Evolutionary conservation across 2,329 filamentous ascomycete genomes (phyloP).

Genomic region (Cordyceps pruinosa): DNA sequence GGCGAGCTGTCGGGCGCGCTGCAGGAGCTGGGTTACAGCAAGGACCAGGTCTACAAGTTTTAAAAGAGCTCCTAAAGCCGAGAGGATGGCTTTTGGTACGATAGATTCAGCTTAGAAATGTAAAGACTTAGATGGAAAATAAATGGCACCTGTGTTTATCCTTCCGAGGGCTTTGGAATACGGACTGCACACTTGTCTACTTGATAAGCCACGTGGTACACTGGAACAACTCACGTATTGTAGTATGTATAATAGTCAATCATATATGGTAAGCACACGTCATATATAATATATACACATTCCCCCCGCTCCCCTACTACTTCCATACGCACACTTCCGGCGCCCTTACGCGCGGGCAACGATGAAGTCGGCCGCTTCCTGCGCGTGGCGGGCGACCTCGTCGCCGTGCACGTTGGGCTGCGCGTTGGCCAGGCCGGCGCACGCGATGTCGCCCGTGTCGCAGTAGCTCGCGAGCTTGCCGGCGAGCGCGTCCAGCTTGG

Average conservation of each 20-base stretch:
- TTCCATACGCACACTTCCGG: too few species aligned
- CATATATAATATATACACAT: not conserved
- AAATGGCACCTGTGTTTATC: slow-evolving; percentile 5
- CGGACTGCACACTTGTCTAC: too few species aligned
- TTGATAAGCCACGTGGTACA: too few species aligned
- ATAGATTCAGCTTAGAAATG: not conserved
- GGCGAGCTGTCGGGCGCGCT: slow-evolving; percentile 79
- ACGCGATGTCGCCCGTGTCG: slow-evolving; percentile 8
- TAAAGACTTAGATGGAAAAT: slow-evolving; percentile 8
- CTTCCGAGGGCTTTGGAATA: too few species aligned
- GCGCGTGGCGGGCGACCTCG: slow-evolving; percentile 9
- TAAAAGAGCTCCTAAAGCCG: slow-evolving; percentile 30
- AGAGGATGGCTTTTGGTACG: not conserved
- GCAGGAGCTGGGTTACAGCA: slow-evolving; percentile 65
- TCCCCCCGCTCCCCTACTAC: not conserved
- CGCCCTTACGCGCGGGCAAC: not conserved
- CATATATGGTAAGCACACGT: too few species aligned
- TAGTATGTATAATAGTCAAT: too few species aligned
- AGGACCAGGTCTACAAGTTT: slow-evolving; percentile 92
- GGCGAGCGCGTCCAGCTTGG: slow-evolving; percentile 10
- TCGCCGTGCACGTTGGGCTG: slow-evolving; percentile 10
- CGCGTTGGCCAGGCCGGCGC: slow-evolving; percentile 2
- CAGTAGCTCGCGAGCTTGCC: slow-evolving; percentile 12
- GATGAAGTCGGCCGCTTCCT: slow-evolving; percentile 15
- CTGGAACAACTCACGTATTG: too few species aligned